These are phyloP conservation scores for Metarhizium anisopliae DNA, from an alignment of 2,329 filamentous ascomycete genomes.

Conservation along the genomic window DNA sequence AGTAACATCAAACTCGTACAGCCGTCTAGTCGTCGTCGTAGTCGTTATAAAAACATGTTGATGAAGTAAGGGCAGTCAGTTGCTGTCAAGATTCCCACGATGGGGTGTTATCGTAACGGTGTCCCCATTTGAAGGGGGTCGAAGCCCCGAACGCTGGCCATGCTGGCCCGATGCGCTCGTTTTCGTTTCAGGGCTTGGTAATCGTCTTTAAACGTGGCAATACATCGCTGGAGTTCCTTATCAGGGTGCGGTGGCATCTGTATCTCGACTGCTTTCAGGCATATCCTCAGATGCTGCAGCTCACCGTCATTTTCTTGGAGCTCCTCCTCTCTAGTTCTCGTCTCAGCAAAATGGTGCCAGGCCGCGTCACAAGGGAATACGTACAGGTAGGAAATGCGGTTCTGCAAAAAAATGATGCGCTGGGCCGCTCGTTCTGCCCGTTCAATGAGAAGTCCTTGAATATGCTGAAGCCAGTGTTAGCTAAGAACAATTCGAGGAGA, in stretches of 20 bases:
- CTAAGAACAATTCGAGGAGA: not conserved
- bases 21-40: constrained; percentile 3
- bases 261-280: constrained; percentile 53
- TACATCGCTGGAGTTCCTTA: constrained; percentile 48
- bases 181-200: constrained; percentile 41
- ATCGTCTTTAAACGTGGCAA: constrained; percentile 52
- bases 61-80: not conserved
- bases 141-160: constrained; percentile 18
- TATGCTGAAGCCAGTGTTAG: constrained; percentile 34
- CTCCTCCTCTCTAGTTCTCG: constrained; percentile 39
- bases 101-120: constrained; percentile 8
- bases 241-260: constrained; percentile 44
- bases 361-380: constrained; percentile 10
- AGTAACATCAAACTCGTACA: constrained; percentile 4
- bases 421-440: constrained; percentile 48
- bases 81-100: not conserved
- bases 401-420: constrained; percentile 51
- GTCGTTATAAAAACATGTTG: not conserved
- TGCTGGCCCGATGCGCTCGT: constrained; percentile 24
- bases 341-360: not conserved
- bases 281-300: constrained; percentile 51
- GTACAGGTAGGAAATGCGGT: constrained; percentile 48
- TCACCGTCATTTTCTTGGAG: constrained; percentile 49
- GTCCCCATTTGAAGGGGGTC: constrained; percentile 18
- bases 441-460: constrained; percentile 50